Conservation (phyloP, 805 yeast species). For the Candida sanyiensis region DNA sequence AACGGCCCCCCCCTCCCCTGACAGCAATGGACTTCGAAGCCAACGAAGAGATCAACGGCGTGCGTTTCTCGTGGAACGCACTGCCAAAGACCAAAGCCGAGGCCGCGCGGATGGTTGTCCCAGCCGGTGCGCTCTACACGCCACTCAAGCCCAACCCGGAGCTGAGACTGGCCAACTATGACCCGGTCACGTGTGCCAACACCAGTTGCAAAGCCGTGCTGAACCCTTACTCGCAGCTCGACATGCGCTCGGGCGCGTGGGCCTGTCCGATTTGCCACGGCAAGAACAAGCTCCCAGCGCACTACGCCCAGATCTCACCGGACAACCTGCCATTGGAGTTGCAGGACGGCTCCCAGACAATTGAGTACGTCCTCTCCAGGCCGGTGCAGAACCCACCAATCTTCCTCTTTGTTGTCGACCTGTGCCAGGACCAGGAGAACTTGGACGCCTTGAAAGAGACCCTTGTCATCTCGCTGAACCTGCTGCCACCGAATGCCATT, state of each 20-base stretch:
- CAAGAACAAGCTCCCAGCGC: slow-evolving; percentile 77
- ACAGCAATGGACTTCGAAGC: slow-evolving; percentile 42
- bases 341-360: slow-evolving; percentile 60
- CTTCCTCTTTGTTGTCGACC: slow-evolving; percentile 78
- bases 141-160: slow-evolving; percentile 80
- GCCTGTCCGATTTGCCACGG: slow-evolving; percentile 76
- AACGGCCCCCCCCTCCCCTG: background rate
- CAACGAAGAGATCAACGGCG: slow-evolving; percentile 67
- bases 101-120: slow-evolving; percentile 87
- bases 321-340: slow-evolving; percentile 81
- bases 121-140: slow-evolving; percentile 92
- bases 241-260: slow-evolving; percentile 73
- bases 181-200: slow-evolving; percentile 74
- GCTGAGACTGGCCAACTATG: slow-evolving; percentile 73
- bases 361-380: slow-evolving; percentile 78
- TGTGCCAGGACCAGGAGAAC: slow-evolving; percentile 87
- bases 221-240: slow-evolving; percentile 83
- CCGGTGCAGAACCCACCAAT: slow-evolving; percentile 83
- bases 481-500: slow-evolving; percentile 85
- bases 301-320: slow-evolving; percentile 69
- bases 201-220: slow-evolving; percentile 77
- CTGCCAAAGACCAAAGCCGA: slow-evolving; percentile 87
- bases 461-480: slow-evolving; percentile 63
- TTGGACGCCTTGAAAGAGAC: slow-evolving; percentile 78
- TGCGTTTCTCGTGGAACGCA: slow-evolving; percentile 74